Evolutionary conservation across 495 filamentous ascomycete genomes (phyloP), one percentile per base, ranked within the genome.

Genomic region (Neurospora hispaniola): DNA sequence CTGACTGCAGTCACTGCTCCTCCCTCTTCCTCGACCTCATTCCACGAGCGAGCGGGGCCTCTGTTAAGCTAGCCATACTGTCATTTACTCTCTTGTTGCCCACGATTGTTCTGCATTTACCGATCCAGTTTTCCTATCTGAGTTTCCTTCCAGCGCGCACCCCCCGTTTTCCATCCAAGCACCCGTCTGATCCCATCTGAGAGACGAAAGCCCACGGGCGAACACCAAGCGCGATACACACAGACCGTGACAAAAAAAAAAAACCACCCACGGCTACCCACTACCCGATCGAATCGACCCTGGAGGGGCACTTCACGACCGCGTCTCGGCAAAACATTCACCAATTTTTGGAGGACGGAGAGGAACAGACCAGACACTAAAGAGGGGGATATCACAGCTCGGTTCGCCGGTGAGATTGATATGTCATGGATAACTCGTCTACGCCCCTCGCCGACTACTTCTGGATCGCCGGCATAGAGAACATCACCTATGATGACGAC

Each of bases 391-490:
- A 71, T 42, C 42, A 74, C 40, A 8, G 18, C 31, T 41, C 16
- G 40, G 70, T 46, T 41, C 42, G 72, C 43, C n/a, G 70, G 54
- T 74, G 59, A 72, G 75, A 70, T 74, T 85, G 80, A 76, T 78
- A 84, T 86, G 84, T 78, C 80, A 88, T 88, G 87, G 87, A 86
- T 71, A 81, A 78, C 79, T 86, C 91, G 27, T 90, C 91, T 73
- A 86, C 91, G 70, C 96, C 96, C 74, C 89, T 99, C 74, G 96
- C 96, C 79, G 96, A 99, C 82, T 98, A 96, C 84, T 99, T 99
- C 84, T 99, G 96, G 93, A 98, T 99, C 75, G 93, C 93, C 75
- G 96, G 96, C 81, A 89, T 97, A 78, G 93, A 94, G 82, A 91
- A 92, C 68, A 82, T 88, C 74, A 85, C 87, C 59, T 90, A 89